phyloP scores from a whole-genome alignment of 371 early-diverging fungal genomes.

The Apophysomyces ossiformis region DNA sequence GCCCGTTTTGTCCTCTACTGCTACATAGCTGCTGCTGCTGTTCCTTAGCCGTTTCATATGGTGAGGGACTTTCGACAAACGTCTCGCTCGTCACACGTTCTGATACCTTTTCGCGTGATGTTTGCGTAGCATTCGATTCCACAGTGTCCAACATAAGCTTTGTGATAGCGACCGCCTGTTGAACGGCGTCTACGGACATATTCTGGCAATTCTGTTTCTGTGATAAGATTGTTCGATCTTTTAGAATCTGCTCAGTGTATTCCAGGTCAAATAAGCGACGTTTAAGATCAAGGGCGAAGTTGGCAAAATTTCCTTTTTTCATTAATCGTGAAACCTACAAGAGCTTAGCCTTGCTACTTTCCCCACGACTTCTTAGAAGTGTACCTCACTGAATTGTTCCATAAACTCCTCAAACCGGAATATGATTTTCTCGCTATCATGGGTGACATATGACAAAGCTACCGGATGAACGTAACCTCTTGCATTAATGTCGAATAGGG shows the following conservation, averaged over 20 bases:
- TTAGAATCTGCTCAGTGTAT: constrained; percentile 38
- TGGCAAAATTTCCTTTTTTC: constrained; percentile 63
- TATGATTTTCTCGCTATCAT: constrained; percentile 57
- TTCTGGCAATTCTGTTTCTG: constrained; percentile 7
- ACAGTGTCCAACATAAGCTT: constrained; percentile 45
- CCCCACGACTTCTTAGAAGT: background rate
- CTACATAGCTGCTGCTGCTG: constrained; percentile 2
- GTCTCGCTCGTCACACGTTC: background rate
- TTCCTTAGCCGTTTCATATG: constrained; percentile 12
- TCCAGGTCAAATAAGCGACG: constrained; percentile 56
- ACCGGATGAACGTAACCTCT: constrained; percentile 67
- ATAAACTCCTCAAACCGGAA: constrained; percentile 50
- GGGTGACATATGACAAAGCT: constrained; percentile 58
- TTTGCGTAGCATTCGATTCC: constrained; percentile 29
- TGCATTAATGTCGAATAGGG: constrained; percentile 63
- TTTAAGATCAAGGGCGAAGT: constrained; percentile 58
- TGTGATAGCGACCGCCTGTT: constrained; percentile 40
- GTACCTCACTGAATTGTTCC: constrained; percentile 44
- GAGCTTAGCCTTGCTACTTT: background rate
- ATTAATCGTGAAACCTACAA: constrained; percentile 47
- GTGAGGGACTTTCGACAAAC: background rate
- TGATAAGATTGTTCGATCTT: background rate
- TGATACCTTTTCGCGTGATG: constrained; percentile 15
- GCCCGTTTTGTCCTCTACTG: background rate
- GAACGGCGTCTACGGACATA: constrained; percentile 41